phyloP scores from a whole-genome alignment of 75 land plant genomes.

The Azolla pinnata region DNA sequence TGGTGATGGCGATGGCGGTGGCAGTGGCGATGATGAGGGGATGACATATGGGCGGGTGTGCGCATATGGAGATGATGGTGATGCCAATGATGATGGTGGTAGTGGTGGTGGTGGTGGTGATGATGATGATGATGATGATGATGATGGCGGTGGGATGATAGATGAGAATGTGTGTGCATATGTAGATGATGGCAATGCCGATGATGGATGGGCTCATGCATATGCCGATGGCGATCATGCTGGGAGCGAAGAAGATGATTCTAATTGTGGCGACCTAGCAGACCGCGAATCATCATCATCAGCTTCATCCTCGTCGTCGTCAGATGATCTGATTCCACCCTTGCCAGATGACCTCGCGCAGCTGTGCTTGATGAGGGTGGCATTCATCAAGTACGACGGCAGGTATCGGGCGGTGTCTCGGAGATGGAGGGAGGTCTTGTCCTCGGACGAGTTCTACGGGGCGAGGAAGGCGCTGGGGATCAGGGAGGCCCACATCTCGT shows the following conservation, averaged over 20 bases:
- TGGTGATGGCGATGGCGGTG: too few relatives aligned
- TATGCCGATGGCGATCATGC: background rate
- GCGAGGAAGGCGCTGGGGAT: constrained; percentile 8
- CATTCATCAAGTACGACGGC: constrained; percentile 12
- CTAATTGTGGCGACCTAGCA: background rate
- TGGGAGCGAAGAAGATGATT: background rate
- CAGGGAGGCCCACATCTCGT: constrained; percentile 10
- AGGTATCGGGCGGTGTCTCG: constrained; percentile 11
- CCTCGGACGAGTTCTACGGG: constrained; percentile 16
- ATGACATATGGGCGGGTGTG: too few relatives aligned
- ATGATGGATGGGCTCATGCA: background rate
- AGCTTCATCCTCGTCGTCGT: background rate
- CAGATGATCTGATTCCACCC: constrained; percentile 13
- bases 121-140: too few relatives aligned
- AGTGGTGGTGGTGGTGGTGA: too few relatives aligned
- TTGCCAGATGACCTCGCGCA: constrained; percentile 21
- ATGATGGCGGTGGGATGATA: too few relatives aligned
- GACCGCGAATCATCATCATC: too few relatives aligned
- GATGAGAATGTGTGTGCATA: too few relatives aligned
- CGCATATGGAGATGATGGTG: too few relatives aligned
- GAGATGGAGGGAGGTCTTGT: constrained; percentile 13
- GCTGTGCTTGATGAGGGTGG: constrained; percentile 18
- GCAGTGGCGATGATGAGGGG: too few relatives aligned
- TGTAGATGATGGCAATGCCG: too few relatives aligned
- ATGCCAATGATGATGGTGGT: too few relatives aligned